A percentile compares a stretch with the other conserved stretches of the same genome.
Conservation (phyloP, 306 rosid species). For the Malus asiatica region DNA sequence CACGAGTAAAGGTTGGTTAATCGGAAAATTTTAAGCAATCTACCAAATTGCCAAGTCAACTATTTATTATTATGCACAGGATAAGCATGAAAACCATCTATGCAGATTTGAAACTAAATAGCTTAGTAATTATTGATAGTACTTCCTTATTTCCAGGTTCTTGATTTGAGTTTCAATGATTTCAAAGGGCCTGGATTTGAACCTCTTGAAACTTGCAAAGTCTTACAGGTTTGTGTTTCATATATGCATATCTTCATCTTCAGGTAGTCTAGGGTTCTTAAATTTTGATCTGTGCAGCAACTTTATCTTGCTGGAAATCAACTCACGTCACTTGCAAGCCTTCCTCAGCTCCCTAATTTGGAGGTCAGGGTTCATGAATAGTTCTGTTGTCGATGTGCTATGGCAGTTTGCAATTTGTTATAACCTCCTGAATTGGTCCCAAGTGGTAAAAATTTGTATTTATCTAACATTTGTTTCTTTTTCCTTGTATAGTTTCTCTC, state of each 20-base stretch:
- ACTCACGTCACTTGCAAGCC: conserved; percentile 92
- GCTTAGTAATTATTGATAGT: conserved; percentile 17
- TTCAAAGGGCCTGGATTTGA: conserved; percentile 99
- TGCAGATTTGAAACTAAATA: conserved; percentile 13
- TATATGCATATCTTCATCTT: background rate
- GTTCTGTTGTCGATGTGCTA: conserved; percentile 4
- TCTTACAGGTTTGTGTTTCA: conserved; percentile 65
- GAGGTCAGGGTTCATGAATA: conserved; percentile 54
- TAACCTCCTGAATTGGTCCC: background rate
- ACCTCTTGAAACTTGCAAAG: conserved; percentile 89
- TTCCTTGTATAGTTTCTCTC: conserved; percentile 69
- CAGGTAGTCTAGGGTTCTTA: conserved; percentile 14
- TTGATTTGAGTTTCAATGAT: conserved; percentile 95
- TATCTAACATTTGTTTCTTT: background rate
- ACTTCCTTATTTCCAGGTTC: conserved; percentile 58
- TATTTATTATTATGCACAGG: background rate
- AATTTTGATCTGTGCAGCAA: conserved; percentile 50
- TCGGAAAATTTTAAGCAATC: background rate
- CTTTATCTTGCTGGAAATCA: conserved; percentile 98
- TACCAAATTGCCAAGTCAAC: background rate
- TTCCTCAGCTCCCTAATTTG: conserved; percentile 92
- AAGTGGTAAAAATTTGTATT: background rate
- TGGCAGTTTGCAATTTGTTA: conserved; percentile 8
- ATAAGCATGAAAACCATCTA: conserved; percentile 3
- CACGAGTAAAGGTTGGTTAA: conserved; percentile 78